phyloP scores from a whole-genome alignment of 2,329 filamentous ascomycete genomes.

The Sphaerulina vaccinii region DNA sequence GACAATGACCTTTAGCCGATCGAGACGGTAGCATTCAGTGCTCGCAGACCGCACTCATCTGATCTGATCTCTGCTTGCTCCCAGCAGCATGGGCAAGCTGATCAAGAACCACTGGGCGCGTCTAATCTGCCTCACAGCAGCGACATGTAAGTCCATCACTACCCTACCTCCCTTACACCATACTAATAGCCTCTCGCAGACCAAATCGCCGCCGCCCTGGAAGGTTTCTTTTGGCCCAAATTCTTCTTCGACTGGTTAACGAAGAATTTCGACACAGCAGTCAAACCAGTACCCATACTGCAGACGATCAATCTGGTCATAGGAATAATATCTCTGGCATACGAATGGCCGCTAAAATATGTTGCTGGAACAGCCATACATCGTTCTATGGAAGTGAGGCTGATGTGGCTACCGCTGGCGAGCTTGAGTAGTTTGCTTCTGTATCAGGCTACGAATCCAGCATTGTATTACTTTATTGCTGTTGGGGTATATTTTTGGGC shows the following conservation, averaged over 20 bases:
- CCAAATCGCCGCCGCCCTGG: constrained; percentile 78
- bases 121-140: constrained; percentile 84
- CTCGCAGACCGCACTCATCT: constrained; percentile 13
- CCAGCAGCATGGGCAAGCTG: constrained; percentile 79
- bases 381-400: constrained; percentile 79
- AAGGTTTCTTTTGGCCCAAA: constrained; percentile 97
- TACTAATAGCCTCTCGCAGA: constrained; percentile 54
- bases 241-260: constrained; percentile 98
- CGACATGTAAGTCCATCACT: constrained; percentile 58
- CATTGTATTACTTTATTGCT: constrained; percentile 85
- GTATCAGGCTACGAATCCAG: constrained; percentile 91
- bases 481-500: constrained; percentile 93
- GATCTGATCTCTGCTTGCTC: constrained; percentile 8
- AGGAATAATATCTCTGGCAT: constrained; percentile 73
- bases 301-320: constrained; percentile 88
- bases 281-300: constrained; percentile 82
- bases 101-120: constrained; percentile 99
- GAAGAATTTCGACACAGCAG: constrained; percentile 79
- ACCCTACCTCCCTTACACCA: background rate
- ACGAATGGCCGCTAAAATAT: constrained; percentile 84
- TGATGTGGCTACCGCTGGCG: constrained; percentile 78
- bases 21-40: constrained; percentile 18
- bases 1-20: constrained; percentile 20
- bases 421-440: constrained; percentile 72
- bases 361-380: constrained; percentile 77